phyloP scores from a whole-genome alignment of 2,329 filamentous ascomycete genomes.

The Emmonsiellopsis sp. region DNA sequence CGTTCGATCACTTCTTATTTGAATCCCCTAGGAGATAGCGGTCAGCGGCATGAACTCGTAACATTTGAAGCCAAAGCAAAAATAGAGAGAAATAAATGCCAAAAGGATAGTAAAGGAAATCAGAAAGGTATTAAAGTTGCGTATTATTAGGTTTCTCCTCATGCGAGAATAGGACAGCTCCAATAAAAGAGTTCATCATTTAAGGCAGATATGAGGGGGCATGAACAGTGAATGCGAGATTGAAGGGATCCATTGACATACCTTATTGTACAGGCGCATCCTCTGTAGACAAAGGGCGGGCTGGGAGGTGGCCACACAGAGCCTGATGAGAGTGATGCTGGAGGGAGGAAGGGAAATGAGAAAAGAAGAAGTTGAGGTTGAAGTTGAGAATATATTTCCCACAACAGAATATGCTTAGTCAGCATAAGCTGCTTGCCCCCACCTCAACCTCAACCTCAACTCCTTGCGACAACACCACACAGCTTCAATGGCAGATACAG shows the following conservation, averaged over 20 bases:
- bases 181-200: constrained; percentile 23
- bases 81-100: neutral
- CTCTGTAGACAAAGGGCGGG: neutral
- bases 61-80: too few species aligned
- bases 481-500: too few species aligned
- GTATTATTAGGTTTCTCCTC: constrained; percentile 16
- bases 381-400: neutral
- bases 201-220: neutral
- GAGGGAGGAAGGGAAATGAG: neutral
- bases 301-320: neutral
- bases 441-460: too few species aligned
- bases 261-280: neutral
- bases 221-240: neutral
- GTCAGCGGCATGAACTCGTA: neutral
- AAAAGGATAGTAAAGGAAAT: constrained; percentile 2
- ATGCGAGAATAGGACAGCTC: constrained; percentile 22
- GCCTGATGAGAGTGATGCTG: neutral
- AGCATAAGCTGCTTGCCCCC: neutral
- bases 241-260: neutral
- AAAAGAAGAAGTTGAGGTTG: neutral
- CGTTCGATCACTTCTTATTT: neutral
- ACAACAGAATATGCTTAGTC: neutral
- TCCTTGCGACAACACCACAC: too few species aligned
- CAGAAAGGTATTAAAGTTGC: constrained; percentile 15
- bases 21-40: neutral